phyloP scores from a whole-genome alignment of 148 eudicot genomes.

The Vaccinium darrowii region DNA sequence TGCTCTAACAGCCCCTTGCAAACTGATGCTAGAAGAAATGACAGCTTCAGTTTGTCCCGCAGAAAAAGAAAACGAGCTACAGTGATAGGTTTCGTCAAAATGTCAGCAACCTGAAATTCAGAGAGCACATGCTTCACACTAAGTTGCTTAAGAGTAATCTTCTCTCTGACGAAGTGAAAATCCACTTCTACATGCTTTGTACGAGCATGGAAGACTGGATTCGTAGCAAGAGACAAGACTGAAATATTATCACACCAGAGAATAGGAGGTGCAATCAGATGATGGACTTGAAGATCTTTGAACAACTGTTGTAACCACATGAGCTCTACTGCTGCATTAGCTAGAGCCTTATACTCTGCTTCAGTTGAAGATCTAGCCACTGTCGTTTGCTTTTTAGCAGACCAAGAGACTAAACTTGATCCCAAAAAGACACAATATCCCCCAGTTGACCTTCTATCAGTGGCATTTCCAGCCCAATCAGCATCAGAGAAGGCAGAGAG shows the following conservation, averaged over 20 bases:
- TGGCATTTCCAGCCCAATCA: not conserved
- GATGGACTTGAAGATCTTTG: not conserved
- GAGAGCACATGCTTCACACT: accelerated
- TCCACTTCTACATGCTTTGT: not conserved
- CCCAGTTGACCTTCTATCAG: not conserved
- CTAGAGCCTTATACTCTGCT: not conserved
- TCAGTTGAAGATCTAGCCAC: not conserved
- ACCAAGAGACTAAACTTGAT: not conserved
- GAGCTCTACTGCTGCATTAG: not conserved
- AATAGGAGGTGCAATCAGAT: not conserved
- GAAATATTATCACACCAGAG: not conserved
- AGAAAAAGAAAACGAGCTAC: too few relatives aligned
- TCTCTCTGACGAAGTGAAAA: too few relatives aligned
- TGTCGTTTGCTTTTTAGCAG: not conserved
- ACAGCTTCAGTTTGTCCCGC: too few relatives aligned
- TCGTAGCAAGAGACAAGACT: not conserved
- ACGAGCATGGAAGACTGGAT: not conserved
- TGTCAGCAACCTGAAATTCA: not conserved
- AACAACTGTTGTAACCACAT: not conserved
- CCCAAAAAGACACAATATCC: not conserved
- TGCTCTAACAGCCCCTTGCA: conserved; percentile 14
- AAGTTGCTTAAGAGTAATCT: not conserved
- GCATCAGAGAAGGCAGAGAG: not conserved
- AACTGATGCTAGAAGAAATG: too few relatives aligned
- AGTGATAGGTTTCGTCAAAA: not conserved